Percentiles rank a stretch among this genome's conserved stretches.
Conservation (phyloP, 768 basidiomycete genomes). For the Mycena chlorophos region DNA sequence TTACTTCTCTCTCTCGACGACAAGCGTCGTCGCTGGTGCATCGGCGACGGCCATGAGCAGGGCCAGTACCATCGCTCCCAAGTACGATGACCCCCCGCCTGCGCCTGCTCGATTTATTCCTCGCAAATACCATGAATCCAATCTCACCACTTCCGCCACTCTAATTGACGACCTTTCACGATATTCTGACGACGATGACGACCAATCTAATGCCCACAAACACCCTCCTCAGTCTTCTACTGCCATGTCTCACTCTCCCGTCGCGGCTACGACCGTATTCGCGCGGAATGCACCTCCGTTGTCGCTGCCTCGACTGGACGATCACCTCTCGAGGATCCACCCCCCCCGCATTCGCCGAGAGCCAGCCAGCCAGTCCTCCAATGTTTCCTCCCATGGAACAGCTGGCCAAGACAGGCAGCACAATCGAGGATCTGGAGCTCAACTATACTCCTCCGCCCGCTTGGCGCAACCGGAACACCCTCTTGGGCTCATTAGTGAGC, state of each 20-base stretch:
- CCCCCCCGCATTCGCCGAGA: slow-evolving; percentile 43
- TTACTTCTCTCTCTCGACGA: too few species aligned
- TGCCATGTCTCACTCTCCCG: slow-evolving; percentile 39
- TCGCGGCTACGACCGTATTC: slow-evolving; percentile 60
- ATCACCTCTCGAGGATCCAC: slow-evolving; percentile 50
- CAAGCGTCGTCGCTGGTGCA: too few species aligned
- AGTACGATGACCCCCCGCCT: too few species aligned
- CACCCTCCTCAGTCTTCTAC: background rate
- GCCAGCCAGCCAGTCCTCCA: slow-evolving; percentile 20
- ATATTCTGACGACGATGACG: slow-evolving; percentile 14
- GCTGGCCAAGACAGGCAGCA: slow-evolving; percentile 46
- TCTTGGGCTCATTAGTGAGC: slow-evolving; percentile 49
- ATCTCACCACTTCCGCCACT: slow-evolving; percentile 18
- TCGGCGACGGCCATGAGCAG: too few species aligned
- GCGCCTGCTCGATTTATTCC: slow-evolving; percentile 19
- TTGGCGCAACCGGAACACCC: slow-evolving; percentile 56
- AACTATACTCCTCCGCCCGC: slow-evolving; percentile 48
- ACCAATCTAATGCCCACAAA: slow-evolving; percentile 8
- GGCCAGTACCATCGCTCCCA: too few species aligned
- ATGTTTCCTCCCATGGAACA: slow-evolving; percentile 69
- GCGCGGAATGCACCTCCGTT: slow-evolving; percentile 58
- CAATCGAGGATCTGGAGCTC: slow-evolving; percentile 60
- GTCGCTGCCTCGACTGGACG: slow-evolving; percentile 62
- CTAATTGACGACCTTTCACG: slow-evolving; percentile 22
- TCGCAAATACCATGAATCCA: background rate